Conservation (phyloP, 2,329 filamentous ascomycete species). For the Grosmannia penicillata region DNA sequence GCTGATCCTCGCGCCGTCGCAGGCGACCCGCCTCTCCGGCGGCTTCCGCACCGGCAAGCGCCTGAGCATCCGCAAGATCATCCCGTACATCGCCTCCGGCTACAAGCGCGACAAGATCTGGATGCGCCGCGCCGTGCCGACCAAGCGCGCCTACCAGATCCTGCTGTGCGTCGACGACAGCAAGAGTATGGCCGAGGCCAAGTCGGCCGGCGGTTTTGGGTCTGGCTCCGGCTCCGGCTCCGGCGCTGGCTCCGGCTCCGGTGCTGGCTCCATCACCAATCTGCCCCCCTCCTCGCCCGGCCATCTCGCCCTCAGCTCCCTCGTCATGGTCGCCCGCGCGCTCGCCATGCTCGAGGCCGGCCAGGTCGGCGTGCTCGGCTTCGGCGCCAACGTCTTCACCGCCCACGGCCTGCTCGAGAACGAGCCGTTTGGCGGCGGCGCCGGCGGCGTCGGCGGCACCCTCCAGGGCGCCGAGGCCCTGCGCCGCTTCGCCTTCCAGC, state of each 20-base stretch:
- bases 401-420: slow-evolving; percentile 66
- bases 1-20: slow-evolving; percentile 84
- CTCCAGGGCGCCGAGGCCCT: slow-evolving; percentile 51
- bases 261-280: background rate
- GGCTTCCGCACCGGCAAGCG: slow-evolving; percentile 96
- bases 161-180: slow-evolving; percentile 95
- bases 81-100: slow-evolving; percentile 93
- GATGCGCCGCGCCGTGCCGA: slow-evolving; percentile 87
- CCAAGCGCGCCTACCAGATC: slow-evolving; percentile 91
- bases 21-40: slow-evolving; percentile 89
- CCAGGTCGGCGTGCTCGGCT: slow-evolving; percentile 81
- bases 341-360: slow-evolving; percentile 90
- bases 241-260: background rate
- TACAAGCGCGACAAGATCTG: slow-evolving; percentile 99
- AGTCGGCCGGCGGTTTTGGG: background rate
- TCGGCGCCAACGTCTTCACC: slow-evolving; percentile 69
- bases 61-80: slow-evolving; percentile 98
- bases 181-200: slow-evolving; percentile 69
- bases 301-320: slow-evolving; percentile 77
- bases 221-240: background rate
- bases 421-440: slow-evolving; percentile 46
- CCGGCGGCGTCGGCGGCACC: slow-evolving; percentile 48
- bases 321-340: slow-evolving; percentile 78
- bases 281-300: slow-evolving; percentile 22
- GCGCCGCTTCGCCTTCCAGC: slow-evolving; percentile 70